phyloP scores from a whole-genome alignment of 345 rosid genomes.

The Populus ilicifolia region DNA sequence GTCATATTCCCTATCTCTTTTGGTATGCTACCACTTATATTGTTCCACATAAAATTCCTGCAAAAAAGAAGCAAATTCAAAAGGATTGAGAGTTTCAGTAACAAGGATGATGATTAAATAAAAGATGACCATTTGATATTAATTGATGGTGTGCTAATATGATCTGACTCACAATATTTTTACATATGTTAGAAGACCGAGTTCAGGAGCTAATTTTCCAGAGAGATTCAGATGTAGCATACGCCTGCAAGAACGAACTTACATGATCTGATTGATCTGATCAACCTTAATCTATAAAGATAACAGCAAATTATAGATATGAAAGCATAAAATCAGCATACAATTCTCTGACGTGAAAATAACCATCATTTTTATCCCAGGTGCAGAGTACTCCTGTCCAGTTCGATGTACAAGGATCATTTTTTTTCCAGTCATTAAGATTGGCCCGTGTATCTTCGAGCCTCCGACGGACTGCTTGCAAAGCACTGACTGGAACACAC shows the following conservation, averaged over 20 bases:
- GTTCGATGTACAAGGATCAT: constrained; percentile 7
- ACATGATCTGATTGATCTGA: not conserved
- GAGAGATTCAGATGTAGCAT: constrained; percentile 35
- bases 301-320: not conserved
- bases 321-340: not conserved
- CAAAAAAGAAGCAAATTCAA: not conserved
- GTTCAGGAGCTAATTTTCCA: constrained; percentile 35
- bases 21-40: constrained; percentile 40
- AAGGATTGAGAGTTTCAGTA: not conserved
- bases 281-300: too few species aligned
- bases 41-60: constrained; percentile 53
- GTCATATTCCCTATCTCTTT: constrained; percentile 39
- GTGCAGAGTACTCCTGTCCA: constrained; percentile 13
- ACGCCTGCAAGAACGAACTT: constrained; percentile 23
- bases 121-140: not conserved
- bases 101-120: not conserved
- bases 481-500: constrained; percentile 4
- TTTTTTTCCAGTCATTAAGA: constrained; percentile 4
- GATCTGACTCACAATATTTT: constrained; percentile 26
- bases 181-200: constrained; percentile 30
- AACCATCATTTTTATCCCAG: not conserved
- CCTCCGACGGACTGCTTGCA: not conserved
- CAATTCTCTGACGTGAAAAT: constrained; percentile 15
- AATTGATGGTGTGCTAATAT: not conserved
- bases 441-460: not conserved